These are phyloP conservation scores for Phytopythium kandeliae DNA, from an alignment of 352 stramenopile species.

Conservation along the genomic window DNA sequence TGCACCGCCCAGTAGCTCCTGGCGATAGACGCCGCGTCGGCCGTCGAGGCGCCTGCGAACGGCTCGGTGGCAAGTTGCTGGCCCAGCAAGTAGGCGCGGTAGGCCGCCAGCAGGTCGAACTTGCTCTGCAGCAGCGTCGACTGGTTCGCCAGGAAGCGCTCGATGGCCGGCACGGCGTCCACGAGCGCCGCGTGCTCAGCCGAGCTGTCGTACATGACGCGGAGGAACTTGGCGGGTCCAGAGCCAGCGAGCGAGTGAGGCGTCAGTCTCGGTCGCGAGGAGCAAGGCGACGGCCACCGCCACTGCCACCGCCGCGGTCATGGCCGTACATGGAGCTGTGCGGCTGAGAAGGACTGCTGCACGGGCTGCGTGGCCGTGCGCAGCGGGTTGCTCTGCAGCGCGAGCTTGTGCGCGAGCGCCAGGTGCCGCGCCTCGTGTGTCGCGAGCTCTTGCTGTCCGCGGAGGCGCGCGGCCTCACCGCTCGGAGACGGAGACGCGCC, in stretches of 20 bases:
- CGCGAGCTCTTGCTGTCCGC: background rate
- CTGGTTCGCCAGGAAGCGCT: slow-evolving; percentile 4
- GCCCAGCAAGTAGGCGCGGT: background rate
- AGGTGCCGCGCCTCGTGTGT: background rate
- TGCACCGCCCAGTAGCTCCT: slow-evolving; percentile 5
- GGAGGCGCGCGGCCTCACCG: background rate
- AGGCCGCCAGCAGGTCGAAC: slow-evolving; percentile 4
- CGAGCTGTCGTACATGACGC: slow-evolving; percentile 5
- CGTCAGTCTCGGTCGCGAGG: too few species aligned
- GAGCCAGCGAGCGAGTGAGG: background rate
- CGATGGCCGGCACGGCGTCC: slow-evolving; percentile 3
- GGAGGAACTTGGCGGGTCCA: slow-evolving; percentile 1
- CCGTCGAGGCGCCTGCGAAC: background rate
- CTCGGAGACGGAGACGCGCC: background rate
- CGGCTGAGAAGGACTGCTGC: slow-evolving; percentile 3
- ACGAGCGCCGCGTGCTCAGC: background rate
- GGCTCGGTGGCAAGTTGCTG: background rate
- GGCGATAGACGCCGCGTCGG: background rate
- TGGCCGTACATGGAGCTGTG: slow-evolving; percentile 7
- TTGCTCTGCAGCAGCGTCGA: slow-evolving; percentile 4
- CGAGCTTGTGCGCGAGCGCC: background rate
- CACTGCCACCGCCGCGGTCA: too few species aligned
- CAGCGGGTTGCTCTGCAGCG: background rate
- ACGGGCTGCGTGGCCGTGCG: background rate
- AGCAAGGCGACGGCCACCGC: background rate